Evolutionary conservation across 768 basidiomycete species (phyloP), one percentile per base, ranked within the genome.

Genomic region (Asterophora lycoperdoides): DNA sequence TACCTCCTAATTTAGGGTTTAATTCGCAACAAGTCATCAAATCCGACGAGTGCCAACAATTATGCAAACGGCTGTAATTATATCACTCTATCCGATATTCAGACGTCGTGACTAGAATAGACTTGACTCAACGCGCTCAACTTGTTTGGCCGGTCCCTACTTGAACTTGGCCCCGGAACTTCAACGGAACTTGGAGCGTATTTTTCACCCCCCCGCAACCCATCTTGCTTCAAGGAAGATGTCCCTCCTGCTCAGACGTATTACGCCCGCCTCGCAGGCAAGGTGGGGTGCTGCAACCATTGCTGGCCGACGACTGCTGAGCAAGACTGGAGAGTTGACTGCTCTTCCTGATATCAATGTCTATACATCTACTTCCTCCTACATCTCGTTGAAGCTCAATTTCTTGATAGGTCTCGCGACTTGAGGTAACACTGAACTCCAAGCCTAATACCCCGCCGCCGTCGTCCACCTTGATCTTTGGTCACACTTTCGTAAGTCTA

Each of bases 401-500:
- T 4, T 6, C 15, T 23, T 15, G 18, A 33, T 36, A 89, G 86
- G 71, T 76, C 37, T 73, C 75, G 1, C 64, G 66, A 36, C 75
- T 89, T 35, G 68, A 79, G 51, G 57, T 86, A 19, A 67, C 61
- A 8, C 66, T 62, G 41, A 83, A 73, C 28, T 15, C 64, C 17
- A 75, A 70, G 20, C 89, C 86, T 0, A 80, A 79, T 54, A 65
- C 74, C 6, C 70, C 79, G 5, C 89, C 92, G 2, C 76, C 82
- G 0, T 73, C 83, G 9, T 77, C 81, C 1, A 74, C 74, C 29
- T 77, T 96, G 47, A 74, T 86, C 6, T 98, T 95, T 60, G 94
- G 94, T 0, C 83, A 81, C 61, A 88, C 83, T 18, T 94, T 95
- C 59, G 86, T 87, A 61, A 70, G 82, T 67, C 63, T 51, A 43